Evolutionary conservation across 1,284 basidiomycete genomes (phyloP).

Genomic region (Inonotus obliquus): DNA sequence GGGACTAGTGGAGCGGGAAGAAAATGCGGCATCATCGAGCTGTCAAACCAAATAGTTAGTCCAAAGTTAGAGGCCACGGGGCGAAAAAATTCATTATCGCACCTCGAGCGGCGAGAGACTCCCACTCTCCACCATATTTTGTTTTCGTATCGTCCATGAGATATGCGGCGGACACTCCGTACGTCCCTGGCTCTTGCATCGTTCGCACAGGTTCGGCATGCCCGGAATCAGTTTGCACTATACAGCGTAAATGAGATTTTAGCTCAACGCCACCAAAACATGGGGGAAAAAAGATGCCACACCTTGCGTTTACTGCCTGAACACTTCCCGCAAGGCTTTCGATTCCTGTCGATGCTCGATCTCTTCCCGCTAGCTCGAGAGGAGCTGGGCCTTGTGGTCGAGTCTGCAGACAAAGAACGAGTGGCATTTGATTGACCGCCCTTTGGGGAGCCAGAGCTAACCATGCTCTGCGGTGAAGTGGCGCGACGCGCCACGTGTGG

Average conservation of each 20-base stretch:
- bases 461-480: conserved; percentile 11
- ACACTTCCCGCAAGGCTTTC: conserved; percentile 12
- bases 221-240: conserved; percentile 15
- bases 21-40: conserved; percentile 5
- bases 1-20: conserved; percentile 13
- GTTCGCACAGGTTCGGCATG: conserved; percentile 11
- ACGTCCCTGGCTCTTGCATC: conserved; percentile 12
- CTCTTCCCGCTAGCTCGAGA: conserved; percentile 6
- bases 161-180: conserved; percentile 14
- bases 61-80: background rate
- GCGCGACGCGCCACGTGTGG: conserved; percentile 2
- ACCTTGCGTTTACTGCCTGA: conserved; percentile 17
- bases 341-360: conserved; percentile 13
- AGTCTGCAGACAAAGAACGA: background rate
- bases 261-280: background rate
- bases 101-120: conserved; percentile 15
- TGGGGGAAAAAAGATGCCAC: background rate
- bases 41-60: background rate
- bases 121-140: conserved; percentile 7
- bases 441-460: conserved; percentile 6
- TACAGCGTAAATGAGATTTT: background rate
- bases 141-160: conserved; percentile 10
- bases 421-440: background rate
- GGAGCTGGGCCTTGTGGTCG: background rate
- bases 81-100: background rate